These are phyloP conservation scores for Sonneratia alba DNA, from an alignment of 345 rosid genomes.

Conservation along the genomic window DNA sequence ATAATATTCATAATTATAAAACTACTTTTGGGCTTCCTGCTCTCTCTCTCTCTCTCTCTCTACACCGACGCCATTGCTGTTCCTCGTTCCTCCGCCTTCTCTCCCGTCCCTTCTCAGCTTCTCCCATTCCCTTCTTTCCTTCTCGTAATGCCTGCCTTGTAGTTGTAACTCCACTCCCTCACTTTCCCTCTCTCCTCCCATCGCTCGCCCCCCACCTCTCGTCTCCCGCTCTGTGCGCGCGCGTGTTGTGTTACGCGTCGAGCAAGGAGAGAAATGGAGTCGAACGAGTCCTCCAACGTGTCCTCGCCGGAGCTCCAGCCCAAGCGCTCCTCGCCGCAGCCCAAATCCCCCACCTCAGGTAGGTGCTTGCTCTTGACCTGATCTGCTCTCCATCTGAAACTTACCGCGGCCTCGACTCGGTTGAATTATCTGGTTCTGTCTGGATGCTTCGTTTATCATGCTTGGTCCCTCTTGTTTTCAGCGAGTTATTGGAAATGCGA, in stretches of 20 bases:
- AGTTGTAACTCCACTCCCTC: background rate
- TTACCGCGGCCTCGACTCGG: too few relatives aligned
- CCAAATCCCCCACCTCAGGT: conserved; percentile 69
- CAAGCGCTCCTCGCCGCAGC: conserved; percentile 61
- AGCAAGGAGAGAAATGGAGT: conserved; percentile 42
- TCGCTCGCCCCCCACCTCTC: background rate
- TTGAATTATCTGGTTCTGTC: background rate
- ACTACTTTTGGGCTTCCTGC: too few relatives aligned
- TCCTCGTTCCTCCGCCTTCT: background rate
- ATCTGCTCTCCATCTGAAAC: conserved; percentile 19
- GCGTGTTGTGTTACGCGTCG: background rate
- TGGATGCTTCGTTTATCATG: background rate
- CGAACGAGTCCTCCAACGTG: conserved; percentile 73
- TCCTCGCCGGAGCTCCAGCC: conserved; percentile 69
- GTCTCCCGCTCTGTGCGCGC: too few relatives aligned
- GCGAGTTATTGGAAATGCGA: background rate
- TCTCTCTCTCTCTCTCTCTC: background rate
- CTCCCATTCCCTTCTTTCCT: background rate
- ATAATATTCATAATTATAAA: too few relatives aligned
- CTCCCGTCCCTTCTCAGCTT: background rate
- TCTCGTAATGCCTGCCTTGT: background rate
- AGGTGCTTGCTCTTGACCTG: conserved; percentile 24
- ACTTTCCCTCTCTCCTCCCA: background rate
- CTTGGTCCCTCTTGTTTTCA: background rate
- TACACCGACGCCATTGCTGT: background rate